phyloP scores from a whole-genome alignment of 2,329 filamentous ascomycete genomes.

The Aspergillus eucalypticola region DNA sequence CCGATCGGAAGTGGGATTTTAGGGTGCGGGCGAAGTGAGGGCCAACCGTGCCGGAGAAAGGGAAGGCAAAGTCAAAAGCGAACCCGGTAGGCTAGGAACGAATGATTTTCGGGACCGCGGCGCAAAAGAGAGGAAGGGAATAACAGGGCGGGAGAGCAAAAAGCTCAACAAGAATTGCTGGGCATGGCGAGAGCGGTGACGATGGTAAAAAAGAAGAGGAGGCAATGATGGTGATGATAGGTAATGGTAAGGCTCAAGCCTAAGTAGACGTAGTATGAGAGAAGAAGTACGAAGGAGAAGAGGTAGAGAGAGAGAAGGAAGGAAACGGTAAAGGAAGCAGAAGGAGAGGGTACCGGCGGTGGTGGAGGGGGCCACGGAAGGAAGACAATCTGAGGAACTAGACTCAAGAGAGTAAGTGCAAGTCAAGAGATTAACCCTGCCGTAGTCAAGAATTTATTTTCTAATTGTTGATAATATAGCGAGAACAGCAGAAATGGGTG shows the following conservation, averaged over 20 bases:
- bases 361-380: background rate
- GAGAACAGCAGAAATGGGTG: background rate
- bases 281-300: background rate
- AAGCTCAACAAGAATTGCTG: slow-evolving; percentile 6
- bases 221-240: background rate
- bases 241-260: background rate
- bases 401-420: background rate
- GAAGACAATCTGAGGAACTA: background rate
- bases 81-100: background rate
- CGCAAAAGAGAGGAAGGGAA: background rate
- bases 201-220: background rate
- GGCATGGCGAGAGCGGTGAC: slow-evolving; percentile 10
- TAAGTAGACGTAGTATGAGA: background rate
- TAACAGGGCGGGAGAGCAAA: slow-evolving; percentile 3
- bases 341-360: background rate
- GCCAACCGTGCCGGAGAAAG: background rate
- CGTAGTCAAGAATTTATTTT: background rate
- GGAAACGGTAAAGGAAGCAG: background rate
- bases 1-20: background rate
- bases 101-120: background rate
- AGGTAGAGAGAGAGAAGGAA: background rate
- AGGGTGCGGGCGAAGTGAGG: background rate
- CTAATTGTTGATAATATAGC: background rate
- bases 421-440: background rate
- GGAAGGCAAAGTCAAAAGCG: background rate